phyloP scores from a whole-genome alignment of 768 basidiomycete species.

The Dacryopinax primogenitus region DNA sequence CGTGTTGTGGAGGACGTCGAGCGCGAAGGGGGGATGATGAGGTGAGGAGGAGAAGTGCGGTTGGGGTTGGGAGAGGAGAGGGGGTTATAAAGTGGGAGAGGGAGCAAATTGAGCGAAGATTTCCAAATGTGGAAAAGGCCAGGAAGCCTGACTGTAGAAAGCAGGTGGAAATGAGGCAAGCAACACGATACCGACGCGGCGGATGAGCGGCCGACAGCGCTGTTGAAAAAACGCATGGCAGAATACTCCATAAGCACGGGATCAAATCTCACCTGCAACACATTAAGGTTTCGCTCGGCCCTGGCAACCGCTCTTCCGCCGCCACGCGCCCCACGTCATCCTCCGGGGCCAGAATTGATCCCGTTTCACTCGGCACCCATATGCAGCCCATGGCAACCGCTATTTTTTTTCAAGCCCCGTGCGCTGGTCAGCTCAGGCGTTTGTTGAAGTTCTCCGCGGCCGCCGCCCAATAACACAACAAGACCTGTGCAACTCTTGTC shows the following conservation, averaged over 20 bases:
- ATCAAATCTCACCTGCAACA: background rate
- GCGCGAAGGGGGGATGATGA: background rate
- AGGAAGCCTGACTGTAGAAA: background rate
- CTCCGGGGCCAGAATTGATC: background rate
- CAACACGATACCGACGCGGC: no score
- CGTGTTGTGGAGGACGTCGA: background rate
- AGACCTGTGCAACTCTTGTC: no score
- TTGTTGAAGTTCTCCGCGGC: no score
- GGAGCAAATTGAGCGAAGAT: background rate
- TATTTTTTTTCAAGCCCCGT: no score
- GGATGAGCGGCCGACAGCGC: no score
- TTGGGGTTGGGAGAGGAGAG: background rate
- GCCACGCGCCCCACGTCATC: background rate
- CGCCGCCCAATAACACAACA: no score
- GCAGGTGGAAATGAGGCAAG: no score
- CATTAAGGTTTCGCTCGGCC: background rate
- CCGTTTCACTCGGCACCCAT: no score
- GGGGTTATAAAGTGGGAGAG: background rate
- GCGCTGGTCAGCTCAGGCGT: no score
- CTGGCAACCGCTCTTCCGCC: background rate
- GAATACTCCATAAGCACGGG: background rate
- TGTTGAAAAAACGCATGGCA: background rate
- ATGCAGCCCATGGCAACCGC: no score
- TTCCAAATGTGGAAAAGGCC: background rate
- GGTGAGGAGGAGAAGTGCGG: background rate